phyloP scores from a whole-genome alignment of 345 rosid genomes.

The Stellera chamaejasme region DNA sequence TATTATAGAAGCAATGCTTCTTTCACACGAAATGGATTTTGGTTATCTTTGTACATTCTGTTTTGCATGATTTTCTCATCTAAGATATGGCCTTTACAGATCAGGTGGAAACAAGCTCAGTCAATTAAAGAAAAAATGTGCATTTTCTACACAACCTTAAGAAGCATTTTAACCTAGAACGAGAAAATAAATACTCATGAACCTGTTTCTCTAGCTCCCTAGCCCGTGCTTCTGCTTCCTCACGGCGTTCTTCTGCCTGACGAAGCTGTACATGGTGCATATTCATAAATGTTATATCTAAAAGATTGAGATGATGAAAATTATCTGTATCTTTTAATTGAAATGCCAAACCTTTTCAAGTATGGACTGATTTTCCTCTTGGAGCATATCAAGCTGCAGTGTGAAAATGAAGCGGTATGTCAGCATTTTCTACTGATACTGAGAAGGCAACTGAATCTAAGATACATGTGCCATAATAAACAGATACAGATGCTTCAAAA shows the following conservation, averaged over 20 bases:
- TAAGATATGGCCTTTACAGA: too few species aligned
- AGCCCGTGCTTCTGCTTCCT: slow-evolving; percentile 85
- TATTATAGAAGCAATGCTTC: too few species aligned
- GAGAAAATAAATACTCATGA: background rate
- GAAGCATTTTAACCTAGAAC: background rate
- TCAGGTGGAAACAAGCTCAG: too few species aligned
- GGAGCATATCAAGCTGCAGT: slow-evolving; percentile 85
- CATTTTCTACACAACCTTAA: background rate
- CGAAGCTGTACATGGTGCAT: slow-evolving; percentile 48
- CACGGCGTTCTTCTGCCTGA: slow-evolving; percentile 59
- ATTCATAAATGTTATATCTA: slow-evolving; percentile 14
- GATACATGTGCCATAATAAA: too few species aligned
- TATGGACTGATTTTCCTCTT: slow-evolving; percentile 68
- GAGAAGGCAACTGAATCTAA: too few species aligned
- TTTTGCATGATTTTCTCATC: too few species aligned
- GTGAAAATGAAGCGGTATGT: slow-evolving; percentile 10
- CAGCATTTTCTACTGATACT: background rate
- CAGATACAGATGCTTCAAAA: too few species aligned
- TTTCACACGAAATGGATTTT: too few species aligned
- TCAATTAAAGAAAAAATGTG: background rate
- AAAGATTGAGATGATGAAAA: slow-evolving; percentile 5
- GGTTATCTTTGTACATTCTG: too few species aligned
- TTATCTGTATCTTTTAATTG: background rate
- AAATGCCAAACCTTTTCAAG: slow-evolving; percentile 42
- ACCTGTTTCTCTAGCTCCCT: slow-evolving; percentile 97